A percentile compares a stretch with the other conserved stretches of the same genome.
phyloP scores from a whole-genome alignment of 140 eudicot species.

The Oenanthe javanica region DNA sequence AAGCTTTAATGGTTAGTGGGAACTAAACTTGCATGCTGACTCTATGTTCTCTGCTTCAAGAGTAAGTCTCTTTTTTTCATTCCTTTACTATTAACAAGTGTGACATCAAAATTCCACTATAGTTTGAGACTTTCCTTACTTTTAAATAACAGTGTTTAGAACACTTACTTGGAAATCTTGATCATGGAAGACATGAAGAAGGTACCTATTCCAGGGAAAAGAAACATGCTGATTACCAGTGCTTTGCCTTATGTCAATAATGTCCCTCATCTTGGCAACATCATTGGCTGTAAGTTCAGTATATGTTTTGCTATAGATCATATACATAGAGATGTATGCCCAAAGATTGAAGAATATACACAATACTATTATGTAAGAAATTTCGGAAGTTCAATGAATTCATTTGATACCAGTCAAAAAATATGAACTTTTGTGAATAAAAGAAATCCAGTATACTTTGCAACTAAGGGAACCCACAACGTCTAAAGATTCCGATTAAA shows the following conservation, averaged over 20 bases:
- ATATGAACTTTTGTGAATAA: background rate
- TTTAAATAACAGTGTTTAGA: background rate
- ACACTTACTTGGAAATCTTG: background rate
- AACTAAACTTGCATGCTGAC: background rate
- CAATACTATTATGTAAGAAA: background rate
- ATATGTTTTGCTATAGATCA: background rate
- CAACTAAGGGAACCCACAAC: background rate
- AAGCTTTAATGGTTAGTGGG: conserved; percentile 9
- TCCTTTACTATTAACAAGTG: background rate
- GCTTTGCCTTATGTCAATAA: conserved; percentile 26
- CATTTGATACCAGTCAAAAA: background rate
- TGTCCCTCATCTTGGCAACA: conserved; percentile 24
- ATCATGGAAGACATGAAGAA: background rate
- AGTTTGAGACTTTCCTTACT: background rate
- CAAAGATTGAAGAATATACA: too few species aligned
- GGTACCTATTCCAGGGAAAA: conserved; percentile 16
- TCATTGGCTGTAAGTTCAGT: conserved; percentile 20
- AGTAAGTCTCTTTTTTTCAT: background rate
- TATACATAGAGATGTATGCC: background rate
- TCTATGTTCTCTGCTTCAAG: background rate
- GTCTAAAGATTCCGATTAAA: background rate
- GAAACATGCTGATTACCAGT: conserved; percentile 24
- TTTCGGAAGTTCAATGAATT: background rate
- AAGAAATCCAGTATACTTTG: too few species aligned
- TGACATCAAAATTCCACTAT: background rate